Evolutionary conservation across 306 rosid species (phyloP).

Genomic region (Gillenia trifoliata): DNA sequence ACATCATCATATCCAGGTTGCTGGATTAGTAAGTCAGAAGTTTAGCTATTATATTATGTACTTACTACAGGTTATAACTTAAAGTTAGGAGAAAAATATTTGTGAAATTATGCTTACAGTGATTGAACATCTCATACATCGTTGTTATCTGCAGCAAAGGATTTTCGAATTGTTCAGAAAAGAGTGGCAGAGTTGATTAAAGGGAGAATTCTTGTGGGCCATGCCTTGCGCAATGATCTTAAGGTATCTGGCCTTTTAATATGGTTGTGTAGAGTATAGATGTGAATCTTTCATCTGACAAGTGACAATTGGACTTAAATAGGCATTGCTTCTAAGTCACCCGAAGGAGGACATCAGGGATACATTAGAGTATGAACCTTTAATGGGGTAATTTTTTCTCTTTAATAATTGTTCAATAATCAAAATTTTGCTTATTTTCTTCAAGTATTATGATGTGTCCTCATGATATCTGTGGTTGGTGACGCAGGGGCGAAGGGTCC

Average conservation of each 20-base stretch:
- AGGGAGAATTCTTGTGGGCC: constrained; percentile 87
- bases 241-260: constrained; percentile 46
- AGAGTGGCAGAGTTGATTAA: constrained; percentile 76
- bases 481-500: constrained; percentile 47
- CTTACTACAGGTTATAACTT: not conserved
- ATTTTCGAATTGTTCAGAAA: constrained; percentile 67
- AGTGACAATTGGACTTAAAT: constrained; percentile 17
- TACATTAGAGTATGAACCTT: constrained; percentile 73
- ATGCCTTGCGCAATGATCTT: constrained; percentile 85
- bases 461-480: constrained; percentile 26
- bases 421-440: not conserved
- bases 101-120: not conserved
- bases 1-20: not conserved
- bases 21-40: not conserved
- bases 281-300: not conserved
- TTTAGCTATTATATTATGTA: not conserved
- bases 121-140: constrained; percentile 4
- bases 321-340: constrained; percentile 87
- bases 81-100: not conserved
- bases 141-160: constrained; percentile 53
- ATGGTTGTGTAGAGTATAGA: not conserved
- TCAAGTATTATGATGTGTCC: not conserved
- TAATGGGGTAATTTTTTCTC: constrained; percentile 42
- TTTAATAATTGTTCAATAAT: not conserved
- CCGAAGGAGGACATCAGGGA: constrained; percentile 78